Percentiles rank a stretch among this genome's conserved stretches.
Conservation (phyloP, 345 rosid genomes). For the Physaria fendleri region DNA sequence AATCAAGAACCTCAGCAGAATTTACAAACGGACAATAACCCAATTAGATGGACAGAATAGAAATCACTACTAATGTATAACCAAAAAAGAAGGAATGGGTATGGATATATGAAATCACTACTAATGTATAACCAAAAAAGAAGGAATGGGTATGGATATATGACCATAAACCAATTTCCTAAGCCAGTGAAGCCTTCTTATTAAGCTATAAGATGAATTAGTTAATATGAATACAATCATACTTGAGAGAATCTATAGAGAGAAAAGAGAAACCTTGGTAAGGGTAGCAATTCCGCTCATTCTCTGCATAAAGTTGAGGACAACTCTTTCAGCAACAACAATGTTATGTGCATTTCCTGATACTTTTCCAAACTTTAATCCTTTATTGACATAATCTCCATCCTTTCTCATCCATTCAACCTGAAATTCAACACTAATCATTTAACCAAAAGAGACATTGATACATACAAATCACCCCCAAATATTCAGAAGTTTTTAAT, state of each 20-base stretch:
- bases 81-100: no score
- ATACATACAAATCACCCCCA: background rate
- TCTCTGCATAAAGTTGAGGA: constrained; percentile 90
- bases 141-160: background rate
- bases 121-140: background rate
- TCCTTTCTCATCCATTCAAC: constrained; percentile 81
- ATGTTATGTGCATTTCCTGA: constrained; percentile 80
- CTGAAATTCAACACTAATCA: constrained; percentile 30
- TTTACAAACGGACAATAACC: background rate
- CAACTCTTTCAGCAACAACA: constrained; percentile 89
- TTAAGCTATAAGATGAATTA: background rate
- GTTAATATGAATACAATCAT: background rate
- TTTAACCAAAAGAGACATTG: background rate
- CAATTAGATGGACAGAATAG: background rate
- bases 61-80: constrained; percentile 6
- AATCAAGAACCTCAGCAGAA: background rate
- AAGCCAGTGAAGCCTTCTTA: background rate
- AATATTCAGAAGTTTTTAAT: constrained; percentile 1
- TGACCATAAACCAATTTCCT: background rate
- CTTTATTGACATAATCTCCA: constrained; percentile 77
- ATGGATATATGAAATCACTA: no score
- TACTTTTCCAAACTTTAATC: constrained; percentile 89
- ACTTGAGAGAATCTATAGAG: background rate
- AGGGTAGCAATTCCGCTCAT: constrained; percentile 98
- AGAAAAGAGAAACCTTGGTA: constrained; percentile 52